Conservation (phyloP, 495 filamentous ascomycete species). For the Penicillium ochrochloron region DNA sequence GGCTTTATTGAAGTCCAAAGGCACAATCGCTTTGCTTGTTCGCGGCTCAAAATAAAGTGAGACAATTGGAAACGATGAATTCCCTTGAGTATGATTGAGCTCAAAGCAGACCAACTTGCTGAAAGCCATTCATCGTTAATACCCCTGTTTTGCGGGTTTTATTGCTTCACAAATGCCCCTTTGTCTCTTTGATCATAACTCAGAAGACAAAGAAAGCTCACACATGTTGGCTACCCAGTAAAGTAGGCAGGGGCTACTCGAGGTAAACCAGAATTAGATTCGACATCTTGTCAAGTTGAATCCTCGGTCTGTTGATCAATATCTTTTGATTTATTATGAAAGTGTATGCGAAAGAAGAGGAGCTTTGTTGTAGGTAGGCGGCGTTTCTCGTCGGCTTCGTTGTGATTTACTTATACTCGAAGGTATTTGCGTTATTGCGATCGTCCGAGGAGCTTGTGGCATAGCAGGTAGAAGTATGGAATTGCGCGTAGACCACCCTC, state of each 20-base stretch:
- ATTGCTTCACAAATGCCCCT: not conserved
- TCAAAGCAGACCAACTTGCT: not conserved
- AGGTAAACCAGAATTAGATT: not conserved
- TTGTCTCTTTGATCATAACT: not conserved
- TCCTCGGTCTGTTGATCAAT: not conserved
- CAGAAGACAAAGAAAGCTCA: not conserved
- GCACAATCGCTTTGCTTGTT: not conserved
- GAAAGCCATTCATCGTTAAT: not conserved
- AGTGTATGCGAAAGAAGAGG: not conserved
- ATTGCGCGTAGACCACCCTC: not conserved
- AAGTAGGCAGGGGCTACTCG: not conserved
- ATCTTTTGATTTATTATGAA: not conserved
- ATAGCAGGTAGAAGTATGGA: not conserved
- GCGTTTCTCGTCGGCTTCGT: not conserved
- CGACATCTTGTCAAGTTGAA: not conserved
- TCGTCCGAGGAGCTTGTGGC: not conserved
- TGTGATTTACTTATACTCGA: not conserved
- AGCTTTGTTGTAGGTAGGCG: not conserved
- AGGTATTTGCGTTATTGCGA: not conserved
- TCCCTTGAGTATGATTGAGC: not conserved
- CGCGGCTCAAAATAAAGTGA: not conserved
- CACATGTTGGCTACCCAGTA: not conserved
- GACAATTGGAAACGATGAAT: not conserved
- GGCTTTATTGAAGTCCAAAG: not conserved
- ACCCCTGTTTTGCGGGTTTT: not conserved